Base-by-base conservation (phyloP, 78 protist species). In the Dictyostelium purpureum region DNA sequence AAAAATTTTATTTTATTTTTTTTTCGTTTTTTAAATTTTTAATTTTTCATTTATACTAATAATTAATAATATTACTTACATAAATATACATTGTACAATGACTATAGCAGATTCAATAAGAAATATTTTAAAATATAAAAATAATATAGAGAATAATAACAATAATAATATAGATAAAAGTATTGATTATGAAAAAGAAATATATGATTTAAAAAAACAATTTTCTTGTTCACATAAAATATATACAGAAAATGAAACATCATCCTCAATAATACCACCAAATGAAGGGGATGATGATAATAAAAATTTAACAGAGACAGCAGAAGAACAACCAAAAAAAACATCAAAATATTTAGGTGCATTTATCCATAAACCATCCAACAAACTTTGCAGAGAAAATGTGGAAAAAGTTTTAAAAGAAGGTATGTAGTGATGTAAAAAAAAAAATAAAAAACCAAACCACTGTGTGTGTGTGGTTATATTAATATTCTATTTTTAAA, bases 361-460 rank as follows among this genome's bases (percentile, higher is more conserved):
- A 61, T 61, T 26, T 61, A 12, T 61, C 21, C 24, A n/a, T 67
- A n/a, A 67, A 67, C 75, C 75, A 19, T 37, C 51, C 0, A 74
- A 74, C 33, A 14, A 74, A 74, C 1, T 74, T 4, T 74, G 80
- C 51, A 43, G 33, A 49, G 80, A 74, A 40, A 43, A 74, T 49
- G 80, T 74, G 14, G 59, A 40, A 49, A 74, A 74, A 74, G 63
- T 54, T 14, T 49, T 74, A 14, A 43, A 74, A 49, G 80, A 74
- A 52, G 5, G 42, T 57, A 18, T 19, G 65, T 57, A 5, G 5
- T 19, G 5, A 19, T 7, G 21, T 5, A 57, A 19, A 6, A 57
- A 19, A 5, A 19, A 19, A 6, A 19, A 9, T 7, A 57, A 19
- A 57, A 57, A 18, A 57, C 9, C 21, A 11, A 57, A 57, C 21